Base-by-base conservation (phyloP, 1,284 basidiomycete species). In the Boletus sp. region DNA sequence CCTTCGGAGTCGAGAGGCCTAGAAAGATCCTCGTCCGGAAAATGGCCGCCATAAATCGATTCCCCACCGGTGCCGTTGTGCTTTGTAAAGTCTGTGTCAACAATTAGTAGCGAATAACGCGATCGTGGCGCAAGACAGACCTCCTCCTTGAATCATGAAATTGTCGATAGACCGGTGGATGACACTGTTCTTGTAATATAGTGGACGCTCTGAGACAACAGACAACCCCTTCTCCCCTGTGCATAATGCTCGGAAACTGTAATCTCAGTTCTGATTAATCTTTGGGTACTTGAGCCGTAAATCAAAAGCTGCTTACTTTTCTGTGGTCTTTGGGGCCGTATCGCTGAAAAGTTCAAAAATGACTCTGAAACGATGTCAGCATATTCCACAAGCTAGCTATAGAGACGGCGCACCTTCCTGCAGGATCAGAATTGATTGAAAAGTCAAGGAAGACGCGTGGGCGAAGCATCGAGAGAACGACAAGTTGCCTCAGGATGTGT, bases 121-220 rank as follows among this genome's bases (percentile, higher is more conserved):
- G 17, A 22, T 1, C 12, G 6, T 37, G 27, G 22, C 13, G 1
- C 17, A 27, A 19, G 35, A 46, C 53, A 16, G 23, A 84, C 82
- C 83, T 69, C 87, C 87, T 35, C 82, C 87, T 69, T 90, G 88
- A 44, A 94, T 81, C 93, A 95, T 95, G 67, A 95, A 94, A 53
- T 82, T 77, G 19, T 80, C 75, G 51, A 94, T 93, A 25, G 86
- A 83, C 22, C 91, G 77, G 61, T 93, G 91, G 14, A 93, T 74
- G 38, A 82, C 81, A 49, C 77, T 81, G 59, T 82, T 82, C 68
- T 89, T 91, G 78, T 93, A 96, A 68, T 86, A 85, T 4, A 95
- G 75, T 4, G 86, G 82, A 12, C 78, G 69, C 38, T 84, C 78
- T 0, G 82, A 78, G 26, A 75, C 64, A 2, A 72, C 68, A 0